Conservation (phyloP, 164 flowering plant species). For the Magnolia officinalis region DNA sequence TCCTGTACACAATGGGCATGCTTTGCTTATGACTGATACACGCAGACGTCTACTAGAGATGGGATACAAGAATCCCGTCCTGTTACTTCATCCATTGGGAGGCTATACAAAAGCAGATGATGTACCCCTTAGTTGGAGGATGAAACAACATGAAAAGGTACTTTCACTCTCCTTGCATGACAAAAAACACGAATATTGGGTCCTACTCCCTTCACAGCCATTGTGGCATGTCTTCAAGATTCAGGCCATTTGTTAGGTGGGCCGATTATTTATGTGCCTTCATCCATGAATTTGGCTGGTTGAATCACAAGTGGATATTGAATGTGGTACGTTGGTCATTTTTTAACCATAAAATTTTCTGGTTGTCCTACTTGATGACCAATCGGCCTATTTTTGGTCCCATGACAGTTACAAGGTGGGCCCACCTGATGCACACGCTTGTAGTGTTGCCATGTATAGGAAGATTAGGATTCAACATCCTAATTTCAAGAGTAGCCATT, state of each 20-base stretch:
- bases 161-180: not conserved
- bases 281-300: not conserved
- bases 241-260: not conserved
- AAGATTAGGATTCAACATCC: not conserved
- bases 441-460: not conserved
- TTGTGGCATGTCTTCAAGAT: not conserved
- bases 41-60: slow-evolving; percentile 85
- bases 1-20: slow-evolving; percentile 99
- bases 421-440: not conserved
- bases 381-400: not conserved
- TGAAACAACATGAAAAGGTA: slow-evolving; percentile 97
- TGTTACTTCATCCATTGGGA: slow-evolving; percentile 92
- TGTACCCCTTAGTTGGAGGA: slow-evolving; percentile 88
- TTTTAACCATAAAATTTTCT: too few species aligned
- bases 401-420: not conserved
- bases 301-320: not conserved
- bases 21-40: slow-evolving; percentile 93
- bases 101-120: slow-evolving; percentile 98
- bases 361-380: not conserved
- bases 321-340: too few species aligned
- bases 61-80: slow-evolving; percentile 91
- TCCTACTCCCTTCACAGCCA: not conserved
- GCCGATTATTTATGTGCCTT: not conserved
- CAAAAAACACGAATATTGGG: not conserved
- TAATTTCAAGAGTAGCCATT: too few species aligned